These are phyloP conservation scores for Zea luxurians DNA, from an alignment of 176 grass and related monocot species.

Conservation along the genomic window DNA sequence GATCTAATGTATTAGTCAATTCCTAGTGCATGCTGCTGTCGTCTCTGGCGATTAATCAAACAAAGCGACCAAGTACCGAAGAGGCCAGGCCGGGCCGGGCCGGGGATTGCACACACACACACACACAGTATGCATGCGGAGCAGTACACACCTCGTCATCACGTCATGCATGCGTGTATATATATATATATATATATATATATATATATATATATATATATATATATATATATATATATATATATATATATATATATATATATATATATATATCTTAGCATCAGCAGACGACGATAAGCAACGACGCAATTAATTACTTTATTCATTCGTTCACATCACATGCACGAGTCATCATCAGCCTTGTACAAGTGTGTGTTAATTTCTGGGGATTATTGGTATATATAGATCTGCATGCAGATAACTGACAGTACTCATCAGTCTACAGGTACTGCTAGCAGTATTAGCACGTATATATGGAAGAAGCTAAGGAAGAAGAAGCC, in stretches of 20 bases:
- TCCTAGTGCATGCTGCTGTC: slow-evolving; percentile 14
- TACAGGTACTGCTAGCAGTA: too few species aligned
- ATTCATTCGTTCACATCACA: too few species aligned
- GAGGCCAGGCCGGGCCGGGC: too few species aligned
- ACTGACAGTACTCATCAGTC: too few species aligned
- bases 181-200: neutral
- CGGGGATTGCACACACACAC: neutral
- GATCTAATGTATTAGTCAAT: slow-evolving; percentile 35
- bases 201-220: neutral
- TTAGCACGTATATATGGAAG: too few species aligned
- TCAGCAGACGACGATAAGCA: neutral
- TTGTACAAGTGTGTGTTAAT: too few species aligned
- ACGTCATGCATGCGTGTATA: neutral
- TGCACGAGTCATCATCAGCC: too few species aligned
- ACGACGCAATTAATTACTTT: too few species aligned
- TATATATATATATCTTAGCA: neutral
- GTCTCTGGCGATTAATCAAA: slow-evolving; percentile 36
- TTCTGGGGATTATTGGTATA: too few species aligned
- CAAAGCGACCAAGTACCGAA: slow-evolving; percentile 48
- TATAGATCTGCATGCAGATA: too few species aligned
- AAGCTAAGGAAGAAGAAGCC: too few species aligned
- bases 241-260: neutral
- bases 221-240: neutral
- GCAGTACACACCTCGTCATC: neutral
- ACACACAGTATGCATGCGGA: neutral